These are phyloP conservation scores for Penicillium palitans DNA, from an alignment of 2,329 filamentous ascomycete species.

Conservation along the genomic window DNA sequence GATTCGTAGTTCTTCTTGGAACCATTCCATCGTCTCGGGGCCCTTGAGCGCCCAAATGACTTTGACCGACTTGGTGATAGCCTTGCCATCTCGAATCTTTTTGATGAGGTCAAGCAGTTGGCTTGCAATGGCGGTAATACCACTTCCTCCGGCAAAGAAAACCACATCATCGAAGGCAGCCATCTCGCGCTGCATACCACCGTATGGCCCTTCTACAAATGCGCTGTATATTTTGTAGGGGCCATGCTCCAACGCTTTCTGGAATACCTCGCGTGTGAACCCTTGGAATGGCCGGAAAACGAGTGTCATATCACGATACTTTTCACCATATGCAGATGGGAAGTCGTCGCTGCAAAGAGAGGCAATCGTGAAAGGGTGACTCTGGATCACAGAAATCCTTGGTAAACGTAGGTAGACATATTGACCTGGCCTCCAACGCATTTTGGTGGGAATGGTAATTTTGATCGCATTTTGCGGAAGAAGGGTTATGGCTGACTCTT, in stretches of 20 bases:
- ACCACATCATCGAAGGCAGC: slow-evolving; percentile 93
- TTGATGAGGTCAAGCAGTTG: slow-evolving; percentile 94
- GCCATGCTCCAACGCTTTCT: slow-evolving; percentile 78
- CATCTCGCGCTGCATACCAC: slow-evolving; percentile 86
- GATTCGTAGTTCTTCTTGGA: slow-evolving; percentile 89
- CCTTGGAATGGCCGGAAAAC: slow-evolving; percentile 91
- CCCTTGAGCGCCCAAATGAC: slow-evolving; percentile 93
- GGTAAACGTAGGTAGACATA: slow-evolving; percentile 95
- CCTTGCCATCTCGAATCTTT: slow-evolving; percentile 90
- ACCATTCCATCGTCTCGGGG: slow-evolving; percentile 95
- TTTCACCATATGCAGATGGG: slow-evolving; percentile 83
- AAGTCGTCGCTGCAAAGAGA: slow-evolving; percentile 93
- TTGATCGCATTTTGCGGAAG: slow-evolving; percentile 95
- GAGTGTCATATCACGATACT: slow-evolving; percentile 83
- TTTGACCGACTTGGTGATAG: slow-evolving; percentile 84
- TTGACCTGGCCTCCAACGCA: slow-evolving; percentile 90
- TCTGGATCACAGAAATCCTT: slow-evolving; percentile 84
- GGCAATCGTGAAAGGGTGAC: slow-evolving; percentile 93
- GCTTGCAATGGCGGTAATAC: slow-evolving; percentile 89
- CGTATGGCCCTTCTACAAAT: slow-evolving; percentile 91
- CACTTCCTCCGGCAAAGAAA: slow-evolving; percentile 88
- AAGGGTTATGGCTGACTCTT: slow-evolving; percentile 85
- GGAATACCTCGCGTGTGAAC: slow-evolving; percentile 82
- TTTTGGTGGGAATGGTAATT: slow-evolving; percentile 88
- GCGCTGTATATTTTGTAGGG: slow-evolving; percentile 90